Evolutionary conservation across 2,329 filamentous ascomycete species (phyloP).

Genomic region (Sclerotinia subarctica): DNA sequence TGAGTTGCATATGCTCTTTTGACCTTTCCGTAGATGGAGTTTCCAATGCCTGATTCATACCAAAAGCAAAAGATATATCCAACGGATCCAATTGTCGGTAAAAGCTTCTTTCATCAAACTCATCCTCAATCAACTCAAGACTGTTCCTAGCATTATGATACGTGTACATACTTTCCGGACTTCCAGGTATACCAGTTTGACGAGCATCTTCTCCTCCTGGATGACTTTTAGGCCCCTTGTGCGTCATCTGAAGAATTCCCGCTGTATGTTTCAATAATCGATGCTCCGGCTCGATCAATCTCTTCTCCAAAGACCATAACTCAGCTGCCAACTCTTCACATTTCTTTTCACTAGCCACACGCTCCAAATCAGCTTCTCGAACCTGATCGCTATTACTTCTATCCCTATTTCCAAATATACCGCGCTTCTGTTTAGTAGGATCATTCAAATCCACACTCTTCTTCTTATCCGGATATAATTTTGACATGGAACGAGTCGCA

Average conservation of each 20-base stretch:
- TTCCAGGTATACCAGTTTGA: conserved; percentile 59
- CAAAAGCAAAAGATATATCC: conserved; percentile 46
- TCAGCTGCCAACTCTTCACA: conserved; percentile 83
- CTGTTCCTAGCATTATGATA: conserved; percentile 61
- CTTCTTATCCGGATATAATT: conserved; percentile 64
- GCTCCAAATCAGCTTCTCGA: conserved; percentile 67
- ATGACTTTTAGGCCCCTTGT: conserved; percentile 63
- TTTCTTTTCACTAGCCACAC: conserved; percentile 69
- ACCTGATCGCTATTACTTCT: conserved; percentile 43
- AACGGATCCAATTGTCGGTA: conserved; percentile 67
- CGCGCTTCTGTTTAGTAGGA: conserved; percentile 46
- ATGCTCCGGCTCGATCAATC: conserved; percentile 69
- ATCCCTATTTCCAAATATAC: conserved; percentile 46
- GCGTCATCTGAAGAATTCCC: conserved; percentile 85
- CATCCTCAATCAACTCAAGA: conserved; percentile 53
- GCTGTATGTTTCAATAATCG: conserved; percentile 86
- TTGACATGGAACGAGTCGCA: conserved; percentile 81
- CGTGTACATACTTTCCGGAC: conserved; percentile 72
- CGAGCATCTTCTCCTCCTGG: conserved; percentile 43
- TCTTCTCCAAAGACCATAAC: conserved; percentile 74
- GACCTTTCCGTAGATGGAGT: conserved; percentile 23
- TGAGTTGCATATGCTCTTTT: conserved; percentile 45
- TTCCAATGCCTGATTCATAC: conserved; percentile 21
- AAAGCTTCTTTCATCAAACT: conserved; percentile 74
- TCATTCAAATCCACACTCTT: conserved; percentile 49